Evolutionary conservation across 2,329 filamentous ascomycete genomes (phyloP).

Genomic region (Ilyonectria mors-panacis): DNA sequence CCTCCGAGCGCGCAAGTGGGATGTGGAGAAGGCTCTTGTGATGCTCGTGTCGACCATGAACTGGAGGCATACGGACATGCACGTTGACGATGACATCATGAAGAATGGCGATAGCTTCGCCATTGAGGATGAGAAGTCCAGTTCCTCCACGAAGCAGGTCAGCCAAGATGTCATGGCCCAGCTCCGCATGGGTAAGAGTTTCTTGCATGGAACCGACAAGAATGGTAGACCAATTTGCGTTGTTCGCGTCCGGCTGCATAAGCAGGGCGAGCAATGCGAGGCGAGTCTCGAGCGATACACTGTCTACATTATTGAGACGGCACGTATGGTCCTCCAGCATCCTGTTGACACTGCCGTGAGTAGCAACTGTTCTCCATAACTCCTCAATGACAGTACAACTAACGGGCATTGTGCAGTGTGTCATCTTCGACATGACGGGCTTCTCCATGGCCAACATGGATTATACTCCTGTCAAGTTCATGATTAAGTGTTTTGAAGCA

Average conservation of each 20-base stretch:
- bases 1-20: constrained; percentile 58
- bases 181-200: constrained; percentile 92
- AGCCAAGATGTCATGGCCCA: constrained; percentile 86
- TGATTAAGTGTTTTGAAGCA: constrained; percentile 99
- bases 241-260: constrained; percentile 87
- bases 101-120: constrained; percentile 79
- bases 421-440: constrained; percentile 96
- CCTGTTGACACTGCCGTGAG: constrained; percentile 93
- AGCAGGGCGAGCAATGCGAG: constrained; percentile 84
- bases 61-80: constrained; percentile 87
- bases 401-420: constrained; percentile 70
- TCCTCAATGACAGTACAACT: neutral
- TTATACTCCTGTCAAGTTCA: constrained; percentile 96
- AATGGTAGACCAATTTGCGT: constrained; percentile 88
- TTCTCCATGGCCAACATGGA: constrained; percentile 99
- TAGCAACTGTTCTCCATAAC: constrained; percentile 37
- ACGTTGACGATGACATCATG: constrained; percentile 92
- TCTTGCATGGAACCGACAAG: constrained; percentile 89
- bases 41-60: constrained; percentile 82
- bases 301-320: constrained; percentile 94
- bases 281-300: constrained; percentile 90
- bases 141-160: constrained; percentile 74
- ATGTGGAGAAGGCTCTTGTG: constrained; percentile 55
- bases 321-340: constrained; percentile 83
- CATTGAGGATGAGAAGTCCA: constrained; percentile 70